A percentile compares a stretch with the other conserved stretches of the same genome.
These are phyloP conservation scores for Torulaspora delbrueckii DNA, from an alignment of 805 yeast genomes.

Conservation along the genomic window DNA sequence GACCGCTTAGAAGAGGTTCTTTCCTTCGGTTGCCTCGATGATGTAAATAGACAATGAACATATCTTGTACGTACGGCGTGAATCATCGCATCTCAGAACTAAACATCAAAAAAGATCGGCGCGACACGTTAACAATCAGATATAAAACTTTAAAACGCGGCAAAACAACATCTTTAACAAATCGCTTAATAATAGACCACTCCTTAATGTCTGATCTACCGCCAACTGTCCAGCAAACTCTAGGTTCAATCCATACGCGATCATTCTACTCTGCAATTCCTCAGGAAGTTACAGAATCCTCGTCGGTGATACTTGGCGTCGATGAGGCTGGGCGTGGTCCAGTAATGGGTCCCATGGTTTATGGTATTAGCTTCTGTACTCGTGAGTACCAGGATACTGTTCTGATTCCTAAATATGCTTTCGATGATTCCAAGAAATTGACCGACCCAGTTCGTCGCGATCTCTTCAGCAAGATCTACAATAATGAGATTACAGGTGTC, in stretches of 20 bases:
- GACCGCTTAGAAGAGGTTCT: conserved; percentile 70
- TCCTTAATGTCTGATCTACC: conserved; percentile 7
- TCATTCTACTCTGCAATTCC: conserved; percentile 54
- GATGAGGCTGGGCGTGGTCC: conserved; percentile 99
- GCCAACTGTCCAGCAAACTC: conserved; percentile 27
- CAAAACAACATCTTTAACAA: neutral
- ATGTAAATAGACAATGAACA: conserved; percentile 55
- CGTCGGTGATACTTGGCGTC: conserved; percentile 65
- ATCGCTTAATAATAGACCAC: neutral
- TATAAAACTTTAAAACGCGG: neutral
- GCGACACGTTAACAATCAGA: neutral
- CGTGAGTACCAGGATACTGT: conserved; percentile 43
- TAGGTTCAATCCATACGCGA: conserved; percentile 35
- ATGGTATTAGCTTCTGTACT: conserved; percentile 77
- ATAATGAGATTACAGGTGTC: conserved; percentile 48
- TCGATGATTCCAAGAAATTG: conserved; percentile 89
- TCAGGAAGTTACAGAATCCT: conserved; percentile 30
- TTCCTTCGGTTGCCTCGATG: conserved; percentile 67
- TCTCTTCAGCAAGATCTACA: conserved; percentile 56
- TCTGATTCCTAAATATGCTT: conserved; percentile 59
- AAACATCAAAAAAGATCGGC: neutral
- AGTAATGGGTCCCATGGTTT: conserved; percentile 96
- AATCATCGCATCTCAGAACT: neutral
- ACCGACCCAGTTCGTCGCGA: conserved; percentile 64
- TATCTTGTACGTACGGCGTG: neutral